Percentiles rank a stretch among this genome's conserved stretches.
Evolutionary conservation across 2,329 filamentous ascomycete species (phyloP).

Genomic region (Stachybotrys echinatus): DNA sequence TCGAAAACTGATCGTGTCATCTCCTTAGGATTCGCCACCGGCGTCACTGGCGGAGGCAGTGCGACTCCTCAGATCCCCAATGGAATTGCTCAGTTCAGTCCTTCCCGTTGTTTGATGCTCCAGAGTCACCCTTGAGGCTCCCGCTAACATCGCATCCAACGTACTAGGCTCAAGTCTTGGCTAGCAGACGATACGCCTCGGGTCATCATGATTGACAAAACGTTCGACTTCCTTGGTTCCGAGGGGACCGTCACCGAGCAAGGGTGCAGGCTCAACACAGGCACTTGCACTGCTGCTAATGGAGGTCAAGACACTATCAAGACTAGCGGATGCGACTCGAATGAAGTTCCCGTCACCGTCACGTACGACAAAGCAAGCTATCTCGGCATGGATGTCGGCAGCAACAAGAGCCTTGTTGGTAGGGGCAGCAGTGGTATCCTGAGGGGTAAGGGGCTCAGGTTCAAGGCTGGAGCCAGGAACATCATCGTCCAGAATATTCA

Average conservation of each 20-base stretch:
- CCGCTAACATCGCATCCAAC: too few relatives aligned
- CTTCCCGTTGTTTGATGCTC: too few relatives aligned
- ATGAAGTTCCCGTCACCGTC: slow-evolving; percentile 7
- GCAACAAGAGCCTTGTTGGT: slow-evolving; percentile 17
- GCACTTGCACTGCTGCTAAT: slow-evolving; percentile 10
- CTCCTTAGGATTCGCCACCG: too few relatives aligned
- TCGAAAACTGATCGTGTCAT: too few relatives aligned
- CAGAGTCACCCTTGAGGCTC: too few relatives aligned
- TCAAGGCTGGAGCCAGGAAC: neutral
- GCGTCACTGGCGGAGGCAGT: too few relatives aligned
- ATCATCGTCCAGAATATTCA: neutral
- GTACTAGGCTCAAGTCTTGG: too few relatives aligned
- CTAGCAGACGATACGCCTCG: too few relatives aligned
- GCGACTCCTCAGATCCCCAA: too few relatives aligned
- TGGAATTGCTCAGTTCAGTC: too few relatives aligned
- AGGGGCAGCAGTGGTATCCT: neutral
- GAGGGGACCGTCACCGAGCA: slow-evolving; percentile 11
- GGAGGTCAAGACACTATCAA: slow-evolving; percentile 13
- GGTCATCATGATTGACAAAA: slow-evolving; percentile 28
- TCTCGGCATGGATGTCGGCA: slow-evolving; percentile 23
- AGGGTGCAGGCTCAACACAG: slow-evolving; percentile 11
- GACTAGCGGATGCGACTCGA: slow-evolving; percentile 9
- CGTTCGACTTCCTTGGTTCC: slow-evolving; percentile 15
- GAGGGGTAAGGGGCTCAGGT: neutral
- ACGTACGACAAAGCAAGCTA: slow-evolving; percentile 25